Conservation (phyloP, 2,329 filamentous ascomycete genomes). For the Ophiostoma fasciatum region DNA sequence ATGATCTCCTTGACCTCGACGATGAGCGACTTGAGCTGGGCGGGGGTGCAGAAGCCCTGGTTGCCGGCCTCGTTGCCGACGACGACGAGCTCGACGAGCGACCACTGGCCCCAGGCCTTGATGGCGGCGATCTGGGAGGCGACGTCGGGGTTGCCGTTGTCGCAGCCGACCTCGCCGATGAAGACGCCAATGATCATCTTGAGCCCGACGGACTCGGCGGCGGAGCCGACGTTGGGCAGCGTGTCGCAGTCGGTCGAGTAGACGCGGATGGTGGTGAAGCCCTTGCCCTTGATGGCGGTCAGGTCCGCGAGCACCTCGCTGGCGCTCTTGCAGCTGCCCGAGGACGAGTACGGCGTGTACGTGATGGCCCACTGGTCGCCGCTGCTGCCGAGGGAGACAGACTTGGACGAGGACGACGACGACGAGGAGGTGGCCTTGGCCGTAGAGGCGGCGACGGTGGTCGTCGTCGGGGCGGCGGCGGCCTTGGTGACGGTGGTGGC, state of each 20-base stretch:
- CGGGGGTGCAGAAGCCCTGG: conserved; percentile 50
- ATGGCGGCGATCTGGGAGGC: conserved; percentile 62
- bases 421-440: conserved; percentile 10
- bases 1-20: conserved; percentile 48
- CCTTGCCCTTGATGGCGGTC: conserved; percentile 43
- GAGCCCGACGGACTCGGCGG: conserved; percentile 50
- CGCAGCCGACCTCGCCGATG: conserved; percentile 52
- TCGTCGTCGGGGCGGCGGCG: conserved; percentile 12
- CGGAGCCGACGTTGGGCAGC: conserved; percentile 58
- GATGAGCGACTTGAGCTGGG: conserved; percentile 58
- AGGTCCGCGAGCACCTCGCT: conserved; percentile 46
- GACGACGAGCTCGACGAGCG: conserved; percentile 63
- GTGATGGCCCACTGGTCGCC: conserved; percentile 57
- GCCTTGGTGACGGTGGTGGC: conserved; percentile 6
- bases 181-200: conserved; percentile 81
- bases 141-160: conserved; percentile 43
- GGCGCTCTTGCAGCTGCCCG: conserved; percentile 49
- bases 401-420: no score
- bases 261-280: conserved; percentile 60
- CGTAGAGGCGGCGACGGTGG: conserved; percentile 13
- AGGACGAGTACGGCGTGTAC: conserved; percentile 58
- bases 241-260: conserved; percentile 88
- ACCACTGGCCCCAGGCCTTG: conserved; percentile 57
- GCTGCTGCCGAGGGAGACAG: conserved; percentile 21
- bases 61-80: conserved; percentile 87